A percentile compares a stretch with the other conserved stretches of the same genome.
These are phyloP conservation scores for Odontarrhena argentea DNA, from an alignment of 345 rosid species.

Conservation along the genomic window DNA sequence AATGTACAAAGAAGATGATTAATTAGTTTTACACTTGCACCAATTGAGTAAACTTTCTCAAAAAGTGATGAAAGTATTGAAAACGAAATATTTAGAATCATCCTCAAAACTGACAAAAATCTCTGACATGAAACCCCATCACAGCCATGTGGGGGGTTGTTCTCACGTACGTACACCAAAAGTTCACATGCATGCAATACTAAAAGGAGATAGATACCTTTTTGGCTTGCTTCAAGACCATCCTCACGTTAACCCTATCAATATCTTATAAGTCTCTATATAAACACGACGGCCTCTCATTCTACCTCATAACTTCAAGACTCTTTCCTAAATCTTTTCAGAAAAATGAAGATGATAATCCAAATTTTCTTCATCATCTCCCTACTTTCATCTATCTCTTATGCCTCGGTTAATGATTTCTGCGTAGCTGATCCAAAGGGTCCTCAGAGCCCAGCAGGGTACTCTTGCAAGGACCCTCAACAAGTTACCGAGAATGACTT, in stretches of 20 bases:
- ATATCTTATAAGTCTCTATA: conserved; percentile 33
- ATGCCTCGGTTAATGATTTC: conserved; percentile 68
- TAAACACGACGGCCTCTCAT: conserved; percentile 13
- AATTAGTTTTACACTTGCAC: background rate
- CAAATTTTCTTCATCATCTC: conserved; percentile 47
- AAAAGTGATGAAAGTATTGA: background rate
- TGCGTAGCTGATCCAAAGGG: conserved; percentile 64
- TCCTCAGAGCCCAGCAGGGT: conserved; percentile 71
- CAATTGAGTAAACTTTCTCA: background rate
- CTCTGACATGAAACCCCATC: conserved; percentile 39
- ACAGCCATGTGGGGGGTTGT: conserved; percentile 37
- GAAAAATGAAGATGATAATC: conserved; percentile 45
- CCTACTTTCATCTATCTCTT: conserved; percentile 51
- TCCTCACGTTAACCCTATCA: conserved; percentile 42
- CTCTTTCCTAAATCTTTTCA: conserved; percentile 2
- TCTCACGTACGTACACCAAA: conserved; percentile 39
- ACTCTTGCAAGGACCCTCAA: conserved; percentile 59
- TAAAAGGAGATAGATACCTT: background rate
- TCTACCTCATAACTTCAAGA: conserved; percentile 24
- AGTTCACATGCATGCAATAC: conserved; percentile 47
- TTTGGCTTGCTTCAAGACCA: conserved; percentile 34
- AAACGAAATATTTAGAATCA: conserved; percentile 14
- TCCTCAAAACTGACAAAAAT: conserved; percentile 33
- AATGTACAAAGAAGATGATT: background rate
- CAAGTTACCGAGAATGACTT: conserved; percentile 66